Evolutionary conservation across 495 filamentous ascomycete species (phyloP), one percentile per base, ranked within the genome.

Genomic region (Corynascus novoguineensis): DNA sequence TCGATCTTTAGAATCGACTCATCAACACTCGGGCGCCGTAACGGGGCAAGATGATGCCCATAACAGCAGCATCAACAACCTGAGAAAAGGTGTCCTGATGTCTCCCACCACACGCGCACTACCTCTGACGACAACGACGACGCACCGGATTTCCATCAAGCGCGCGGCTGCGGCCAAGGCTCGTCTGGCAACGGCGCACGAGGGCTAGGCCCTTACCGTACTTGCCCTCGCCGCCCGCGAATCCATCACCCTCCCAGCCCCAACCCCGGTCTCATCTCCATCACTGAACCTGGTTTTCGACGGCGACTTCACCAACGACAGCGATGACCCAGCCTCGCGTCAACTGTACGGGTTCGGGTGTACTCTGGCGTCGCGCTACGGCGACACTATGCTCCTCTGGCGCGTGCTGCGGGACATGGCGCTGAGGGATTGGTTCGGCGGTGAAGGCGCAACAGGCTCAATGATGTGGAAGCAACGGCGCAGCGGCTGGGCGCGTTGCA

Each of bases 141-240:
- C 57, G 7, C 42, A 48, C 31, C 12, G 32, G 14, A 50, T 48
- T 4, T 44, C 57, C 42, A 49, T 35, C 32, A 48, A 54, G 11
- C 50, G 44, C 24, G 1, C 50, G 24, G 1, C 19, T 2, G 9
- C 1, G 5, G 29, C 42, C 24, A 40, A 42, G 50, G n/a, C 42
- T 12, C 50, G 50, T 8, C 51, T 60, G 1, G 51, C 50, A 24
- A 55, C 34, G 25, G 28, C 28, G 12, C 44, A 60, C 45, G 57
- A 58, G n/a, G 55, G 19, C 19, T 58, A 35, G 46, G 3, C 15
- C 29, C 34, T 57, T 1, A 34, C n/a, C 2, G 46, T 27, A 21
- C 34, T 22, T 6, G 21, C 56, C 5, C 49, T 53, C 15, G 6
- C n/a, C n/a, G n/a, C 25, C n/a, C 28, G 11, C 3, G 8, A 5